Evolutionary conservation across 1,284 basidiomycete species (phyloP).

Genomic region (Moniliophthora roreri): DNA sequence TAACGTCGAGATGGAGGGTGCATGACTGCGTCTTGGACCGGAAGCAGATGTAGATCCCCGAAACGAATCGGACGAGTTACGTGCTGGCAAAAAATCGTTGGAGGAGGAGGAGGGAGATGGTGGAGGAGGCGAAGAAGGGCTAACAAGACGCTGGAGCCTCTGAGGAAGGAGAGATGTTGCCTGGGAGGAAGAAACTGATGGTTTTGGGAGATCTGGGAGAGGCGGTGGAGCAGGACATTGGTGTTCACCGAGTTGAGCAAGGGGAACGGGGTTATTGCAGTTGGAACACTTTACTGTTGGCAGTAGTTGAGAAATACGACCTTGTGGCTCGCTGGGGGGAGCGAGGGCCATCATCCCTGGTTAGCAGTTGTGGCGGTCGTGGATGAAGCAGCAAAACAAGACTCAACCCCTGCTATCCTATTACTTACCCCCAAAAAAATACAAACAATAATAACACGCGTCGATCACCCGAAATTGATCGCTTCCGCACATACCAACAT

Average conservation of each 20-base stretch:
- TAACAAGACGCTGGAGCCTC: slow-evolving; percentile 24
- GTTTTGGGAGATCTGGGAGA: slow-evolving; percentile 35
- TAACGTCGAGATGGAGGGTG: not conserved
- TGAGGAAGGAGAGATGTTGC: slow-evolving; percentile 34
- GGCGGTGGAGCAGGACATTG: slow-evolving; percentile 56
- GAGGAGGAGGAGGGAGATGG: slow-evolving; percentile 18
- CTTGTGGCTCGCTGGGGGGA: not conserved
- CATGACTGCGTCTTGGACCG: not conserved
- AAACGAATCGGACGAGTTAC: slow-evolving; percentile 14
- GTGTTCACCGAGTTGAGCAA: slow-evolving; percentile 73
- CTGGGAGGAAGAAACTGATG: slow-evolving; percentile 28
- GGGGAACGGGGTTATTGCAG: slow-evolving; percentile 67
- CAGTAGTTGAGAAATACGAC: slow-evolving; percentile 73
- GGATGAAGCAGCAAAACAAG: no score
- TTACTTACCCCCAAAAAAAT: no score
- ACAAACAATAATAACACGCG: no score
- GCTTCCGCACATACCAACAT: no score
- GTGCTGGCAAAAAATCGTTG: slow-evolving; percentile 15
- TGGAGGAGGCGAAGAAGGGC: slow-evolving; percentile 13
- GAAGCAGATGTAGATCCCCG: slow-evolving; percentile 11
- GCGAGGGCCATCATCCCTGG: not conserved
- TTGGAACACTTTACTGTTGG: slow-evolving; percentile 83
- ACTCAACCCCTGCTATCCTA: no score
- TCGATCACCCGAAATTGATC: no score
- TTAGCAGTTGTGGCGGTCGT: no score